Conservation (phyloP, 805 yeast species). For the Citeromyces matritensis region DNA sequence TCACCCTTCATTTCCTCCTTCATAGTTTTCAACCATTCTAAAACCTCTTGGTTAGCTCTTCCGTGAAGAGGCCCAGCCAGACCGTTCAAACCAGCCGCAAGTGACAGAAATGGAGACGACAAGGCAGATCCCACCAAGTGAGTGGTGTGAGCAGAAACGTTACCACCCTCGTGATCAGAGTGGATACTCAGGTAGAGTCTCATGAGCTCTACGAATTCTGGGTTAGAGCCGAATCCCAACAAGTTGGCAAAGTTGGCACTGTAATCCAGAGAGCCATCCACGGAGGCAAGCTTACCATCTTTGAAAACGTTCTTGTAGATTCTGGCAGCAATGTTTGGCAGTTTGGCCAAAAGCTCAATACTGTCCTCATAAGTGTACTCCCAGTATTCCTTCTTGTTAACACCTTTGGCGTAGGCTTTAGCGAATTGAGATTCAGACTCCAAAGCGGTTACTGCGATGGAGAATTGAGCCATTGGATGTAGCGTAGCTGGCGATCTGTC, state of each 20-base stretch:
- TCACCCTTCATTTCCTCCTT: conserved; percentile 55
- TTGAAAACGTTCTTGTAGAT: conserved; percentile 77
- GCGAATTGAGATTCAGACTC: conserved; percentile 76
- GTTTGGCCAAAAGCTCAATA: conserved; percentile 65
- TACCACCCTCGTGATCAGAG: conserved; percentile 86
- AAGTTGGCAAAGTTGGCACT: conserved; percentile 46
- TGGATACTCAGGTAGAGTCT: conserved; percentile 72
- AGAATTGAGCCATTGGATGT: conserved; percentile 86
- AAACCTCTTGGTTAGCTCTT: conserved; percentile 78
- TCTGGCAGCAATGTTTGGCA: conserved; percentile 70
- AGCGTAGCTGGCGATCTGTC: conserved; percentile 62
- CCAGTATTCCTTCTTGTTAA: conserved; percentile 75
- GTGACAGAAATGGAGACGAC: conserved; percentile 62
- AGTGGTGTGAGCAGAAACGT: conserved; percentile 77
- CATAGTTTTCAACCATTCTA: conserved; percentile 66
- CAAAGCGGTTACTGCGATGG: conserved; percentile 69
- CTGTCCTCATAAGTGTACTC: conserved; percentile 71
- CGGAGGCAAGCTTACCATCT: conserved; percentile 51
- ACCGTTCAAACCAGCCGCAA: conserved; percentile 76
- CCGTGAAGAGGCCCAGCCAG: conserved; percentile 84
- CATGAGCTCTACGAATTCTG: conserved; percentile 65
- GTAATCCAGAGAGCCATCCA: conserved; percentile 45
- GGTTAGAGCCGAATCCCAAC: conserved; percentile 43
- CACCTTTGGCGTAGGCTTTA: conserved; percentile 77
- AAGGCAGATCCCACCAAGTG: conserved; percentile 77